Percentiles rank a stretch among this genome's conserved stretches.
Evolutionary conservation across 2,329 filamentous ascomycete species (phyloP).

Genomic region (Ceratocystis colombiana): DNA sequence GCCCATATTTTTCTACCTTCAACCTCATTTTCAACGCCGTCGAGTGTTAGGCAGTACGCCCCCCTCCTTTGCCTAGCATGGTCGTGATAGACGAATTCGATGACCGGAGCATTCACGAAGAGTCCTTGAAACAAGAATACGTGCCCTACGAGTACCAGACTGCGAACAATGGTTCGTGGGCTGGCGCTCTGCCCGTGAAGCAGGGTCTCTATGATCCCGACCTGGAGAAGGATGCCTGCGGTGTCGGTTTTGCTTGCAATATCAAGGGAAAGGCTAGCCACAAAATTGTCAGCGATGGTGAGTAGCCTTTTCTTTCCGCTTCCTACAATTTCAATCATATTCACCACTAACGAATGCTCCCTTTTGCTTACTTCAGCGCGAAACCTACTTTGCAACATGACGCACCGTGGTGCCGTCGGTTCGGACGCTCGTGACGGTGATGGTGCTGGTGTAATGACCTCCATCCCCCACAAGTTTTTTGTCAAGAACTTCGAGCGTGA

Average conservation of each 20-base stretch:
- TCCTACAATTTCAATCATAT: neutral
- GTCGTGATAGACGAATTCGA: constrained; percentile 57
- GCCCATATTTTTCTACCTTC: neutral
- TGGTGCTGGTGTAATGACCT: constrained; percentile 98
- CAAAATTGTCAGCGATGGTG: constrained; percentile 99
- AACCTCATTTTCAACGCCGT: constrained; percentile 13
- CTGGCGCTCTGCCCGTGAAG: constrained; percentile 88
- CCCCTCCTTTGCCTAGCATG: constrained; percentile 52
- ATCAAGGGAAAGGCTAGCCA: constrained; percentile 96
- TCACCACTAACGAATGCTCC: neutral
- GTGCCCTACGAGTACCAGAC: constrained; percentile 76
- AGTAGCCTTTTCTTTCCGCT: constrained; percentile 47
- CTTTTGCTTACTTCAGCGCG: constrained; percentile 49
- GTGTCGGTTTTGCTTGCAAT: constrained; percentile 97
- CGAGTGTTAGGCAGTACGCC: constrained; percentile 15
- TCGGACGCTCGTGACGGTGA: constrained; percentile 97
- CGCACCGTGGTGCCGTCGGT: constrained; percentile 94
- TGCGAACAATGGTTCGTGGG: constrained; percentile 80
- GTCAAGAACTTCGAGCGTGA: constrained; percentile 95
- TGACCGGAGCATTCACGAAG: constrained; percentile 49
- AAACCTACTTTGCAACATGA: constrained; percentile 98
- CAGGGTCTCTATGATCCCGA: constrained; percentile 95
- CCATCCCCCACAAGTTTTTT: constrained; percentile 96
- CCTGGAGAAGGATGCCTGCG: constrained; percentile 97
- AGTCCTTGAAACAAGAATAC: constrained; percentile 51